These are phyloP conservation scores for Stenogyne calaminthoides DNA, from an alignment of 305 asterid species.

Conservation along the genomic window DNA sequence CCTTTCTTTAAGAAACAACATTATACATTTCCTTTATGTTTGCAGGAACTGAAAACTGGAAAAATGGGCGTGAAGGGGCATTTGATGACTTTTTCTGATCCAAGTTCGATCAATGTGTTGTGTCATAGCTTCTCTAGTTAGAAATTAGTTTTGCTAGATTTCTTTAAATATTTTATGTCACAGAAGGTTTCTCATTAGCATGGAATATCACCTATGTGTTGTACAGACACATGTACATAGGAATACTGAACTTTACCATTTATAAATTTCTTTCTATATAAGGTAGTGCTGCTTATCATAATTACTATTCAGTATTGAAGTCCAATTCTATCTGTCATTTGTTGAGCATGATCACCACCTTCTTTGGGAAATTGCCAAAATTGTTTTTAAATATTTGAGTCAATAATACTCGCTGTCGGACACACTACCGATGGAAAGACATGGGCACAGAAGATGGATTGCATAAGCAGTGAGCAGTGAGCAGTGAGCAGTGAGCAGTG, in stretches of 20 bases:
- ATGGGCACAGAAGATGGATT: no score
- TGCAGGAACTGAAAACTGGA: conserved; percentile 93
- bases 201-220: conserved; percentile 38
- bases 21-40: conserved; percentile 61
- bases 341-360: conserved; percentile 22
- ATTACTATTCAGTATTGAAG: background rate
- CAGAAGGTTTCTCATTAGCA: conserved; percentile 50
- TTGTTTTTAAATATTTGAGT: background rate
- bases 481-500: no score
- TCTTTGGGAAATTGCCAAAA: conserved; percentile 2
- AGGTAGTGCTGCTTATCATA: conserved; percentile 19
- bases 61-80: conserved; percentile 89
- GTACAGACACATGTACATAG: conserved; percentile 42
- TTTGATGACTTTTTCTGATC: conserved; percentile 98
- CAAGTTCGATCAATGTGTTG: conserved; percentile 56
- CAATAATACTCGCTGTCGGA: no score
- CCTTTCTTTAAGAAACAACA: conserved; percentile 38
- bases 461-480: no score
- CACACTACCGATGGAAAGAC: no score
- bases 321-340: conserved; percentile 16
- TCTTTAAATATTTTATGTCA: conserved; percentile 42
- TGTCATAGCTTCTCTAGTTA: conserved; percentile 50
- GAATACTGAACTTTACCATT: conserved; percentile 23
- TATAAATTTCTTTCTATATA: conserved; percentile 23
- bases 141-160: conserved; percentile 54